These are phyloP conservation scores for Globisporangium yorkense DNA, from an alignment of 352 stramenopile genomes.

Conservation along the genomic window DNA sequence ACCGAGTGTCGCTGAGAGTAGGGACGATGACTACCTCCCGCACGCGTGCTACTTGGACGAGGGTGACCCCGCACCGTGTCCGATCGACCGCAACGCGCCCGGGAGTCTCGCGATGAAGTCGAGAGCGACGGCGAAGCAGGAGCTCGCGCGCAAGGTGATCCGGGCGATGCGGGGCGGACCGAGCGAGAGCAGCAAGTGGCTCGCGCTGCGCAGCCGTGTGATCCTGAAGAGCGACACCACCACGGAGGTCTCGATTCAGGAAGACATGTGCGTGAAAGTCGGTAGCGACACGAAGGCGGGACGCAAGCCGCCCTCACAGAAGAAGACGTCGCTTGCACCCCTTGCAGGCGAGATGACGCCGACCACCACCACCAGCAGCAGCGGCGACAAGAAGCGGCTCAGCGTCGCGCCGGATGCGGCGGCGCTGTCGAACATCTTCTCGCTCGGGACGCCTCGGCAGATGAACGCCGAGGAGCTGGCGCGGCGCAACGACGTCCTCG, in stretches of 20 bases:
- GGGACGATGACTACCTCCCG: not conserved
- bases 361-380: not conserved
- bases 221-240: not conserved
- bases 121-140: not conserved
- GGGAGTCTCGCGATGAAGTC: conserved; percentile 12
- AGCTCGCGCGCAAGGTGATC: conserved; percentile 14
- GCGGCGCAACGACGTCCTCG: conserved; percentile 42
- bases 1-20: not conserved
- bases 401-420: conserved; percentile 19
- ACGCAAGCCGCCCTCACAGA: not conserved
- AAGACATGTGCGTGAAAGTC: not conserved
- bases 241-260: conserved; percentile 2
- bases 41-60: conserved; percentile 14
- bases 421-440: conserved; percentile 52
- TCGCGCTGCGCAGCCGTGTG: conserved; percentile 9
- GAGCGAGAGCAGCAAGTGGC: conserved; percentile 13
- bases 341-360: not conserved
- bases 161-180: conserved; percentile 6
- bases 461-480: conserved; percentile 38
- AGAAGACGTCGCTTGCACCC: not conserved
- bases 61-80: not conserved
- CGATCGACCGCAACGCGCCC: conserved; percentile 17
- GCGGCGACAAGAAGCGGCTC: conserved; percentile 7
- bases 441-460: conserved; percentile 49
- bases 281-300: conserved; percentile 3